A percentile compares a stretch with the other conserved stretches of the same genome.
Conservation (phyloP, 768 basidiomycete species). For the Rhizopogon roseolus region DNA sequence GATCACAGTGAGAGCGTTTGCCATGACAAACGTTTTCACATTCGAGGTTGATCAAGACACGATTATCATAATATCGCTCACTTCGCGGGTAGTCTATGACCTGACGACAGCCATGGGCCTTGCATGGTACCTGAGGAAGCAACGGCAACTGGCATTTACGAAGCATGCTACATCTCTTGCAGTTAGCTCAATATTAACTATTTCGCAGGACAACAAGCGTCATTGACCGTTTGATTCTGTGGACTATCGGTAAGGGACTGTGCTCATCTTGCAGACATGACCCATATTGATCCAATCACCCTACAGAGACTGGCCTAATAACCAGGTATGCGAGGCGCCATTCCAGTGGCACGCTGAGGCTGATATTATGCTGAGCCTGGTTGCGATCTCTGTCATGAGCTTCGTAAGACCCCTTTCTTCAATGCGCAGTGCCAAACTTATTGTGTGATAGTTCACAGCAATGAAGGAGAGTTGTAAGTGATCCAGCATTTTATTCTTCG, state of each 20-base stretch:
- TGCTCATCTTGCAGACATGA: background rate
- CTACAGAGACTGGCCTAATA: background rate
- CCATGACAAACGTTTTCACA: background rate
- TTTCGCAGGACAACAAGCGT: background rate
- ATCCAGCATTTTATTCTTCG: background rate
- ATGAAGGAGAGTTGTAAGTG: constrained; percentile 1
- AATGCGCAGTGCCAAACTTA: background rate
- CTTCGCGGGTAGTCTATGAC: background rate
- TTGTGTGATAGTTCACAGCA: background rate
- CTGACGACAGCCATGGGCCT: background rate
- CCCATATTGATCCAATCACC: background rate
- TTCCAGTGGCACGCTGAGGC: background rate
- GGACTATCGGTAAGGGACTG: background rate
- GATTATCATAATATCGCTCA: background rate
- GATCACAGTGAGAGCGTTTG: background rate
- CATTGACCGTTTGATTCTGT: background rate
- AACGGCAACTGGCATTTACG: background rate
- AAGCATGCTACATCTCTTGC: background rate
- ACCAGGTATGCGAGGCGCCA: background rate
- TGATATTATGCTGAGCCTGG: background rate
- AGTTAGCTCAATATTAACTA: background rate
- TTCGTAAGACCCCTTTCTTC: background rate
- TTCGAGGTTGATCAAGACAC: background rate
- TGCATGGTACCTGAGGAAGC: background rate
- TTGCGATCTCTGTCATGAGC: background rate